Evolutionary conservation across 345 rosid species (phyloP), one percentile per base, ranked within the genome.

Genomic region (Capsella bursapastoris): DNA sequence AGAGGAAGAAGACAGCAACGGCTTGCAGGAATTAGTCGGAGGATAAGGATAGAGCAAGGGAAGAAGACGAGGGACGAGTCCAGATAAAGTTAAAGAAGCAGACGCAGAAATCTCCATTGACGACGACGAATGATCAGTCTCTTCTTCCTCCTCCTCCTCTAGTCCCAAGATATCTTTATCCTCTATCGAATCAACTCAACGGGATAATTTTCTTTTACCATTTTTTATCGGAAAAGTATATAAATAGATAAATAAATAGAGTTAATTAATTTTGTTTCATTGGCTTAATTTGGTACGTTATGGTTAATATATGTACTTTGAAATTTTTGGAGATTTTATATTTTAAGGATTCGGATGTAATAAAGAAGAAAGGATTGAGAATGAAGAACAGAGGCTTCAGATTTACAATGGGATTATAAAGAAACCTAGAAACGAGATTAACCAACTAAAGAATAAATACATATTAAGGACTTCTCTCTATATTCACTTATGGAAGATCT

Each of bases 91-190:
- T 65, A 74, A 60, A 60, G 80, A 44, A 63, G 47, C 49, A 62
- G 62, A 44, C 45, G 78, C 74, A 59, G 52, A 71, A 29, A 78
- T 67, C 75, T 80, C 83, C 86, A 83, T 83, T 71, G 82, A 71
- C 12, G 73, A 53, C 71, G 50, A 65, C 61, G 48, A 64, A 22
- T 32, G 48, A 6, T 52, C 49, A 14, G 8, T 67, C 60, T 53
- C 35, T 43, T 45, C 15, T 47, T 43, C 37, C 6, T 9, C 16
- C 3, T 14, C 27, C 52, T 34, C 73, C 11, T 62, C 43, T 28
- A 15, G 3, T 57, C 53, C 57, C 68, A 65, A 59, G 57, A 71
- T 58, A 72, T 68, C 47, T 41, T 74, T 58, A 72, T 68, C 47
- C 49, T 74, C 81, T 77, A 78, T 77, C 59, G 40, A 58, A 34